Evolutionary conservation across 352 stramenopile genomes (phyloP).

Genomic region (Halophytophthora batemanensis): DNA sequence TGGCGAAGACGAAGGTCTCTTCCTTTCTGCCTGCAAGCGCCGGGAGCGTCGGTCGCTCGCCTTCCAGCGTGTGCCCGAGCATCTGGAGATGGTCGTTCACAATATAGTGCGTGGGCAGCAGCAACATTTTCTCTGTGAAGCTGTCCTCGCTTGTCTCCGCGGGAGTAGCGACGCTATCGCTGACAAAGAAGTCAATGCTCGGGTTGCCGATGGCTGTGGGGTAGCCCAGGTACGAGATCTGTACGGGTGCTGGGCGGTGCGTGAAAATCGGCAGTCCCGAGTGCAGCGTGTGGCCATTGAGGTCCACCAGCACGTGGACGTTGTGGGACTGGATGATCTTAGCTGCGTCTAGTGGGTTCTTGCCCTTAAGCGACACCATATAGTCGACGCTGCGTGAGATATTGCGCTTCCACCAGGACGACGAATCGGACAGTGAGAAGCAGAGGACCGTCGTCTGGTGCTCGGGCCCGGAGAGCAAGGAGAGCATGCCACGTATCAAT

Average conservation of each 20-base stretch:
- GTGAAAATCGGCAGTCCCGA: slow-evolving; percentile 65
- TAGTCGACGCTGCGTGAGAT: slow-evolving; percentile 65
- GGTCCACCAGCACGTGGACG: slow-evolving; percentile 78
- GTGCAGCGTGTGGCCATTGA: slow-evolving; percentile 84
- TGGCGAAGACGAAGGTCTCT: slow-evolving; percentile 63
- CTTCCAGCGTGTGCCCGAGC: slow-evolving; percentile 47
- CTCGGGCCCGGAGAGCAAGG: slow-evolving; percentile 31
- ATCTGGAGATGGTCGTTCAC: slow-evolving; percentile 85
- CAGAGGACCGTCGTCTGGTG: slow-evolving; percentile 57
- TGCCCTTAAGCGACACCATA: slow-evolving; percentile 64
- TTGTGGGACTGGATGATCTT: slow-evolving; percentile 42
- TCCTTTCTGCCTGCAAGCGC: slow-evolving; percentile 3
- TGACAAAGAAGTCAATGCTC: slow-evolving; percentile 69
- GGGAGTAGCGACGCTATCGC: slow-evolving; percentile 52
- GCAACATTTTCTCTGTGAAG: slow-evolving; percentile 78
- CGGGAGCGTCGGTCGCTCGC: slow-evolving; percentile 19
- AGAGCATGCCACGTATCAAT: slow-evolving; percentile 62
- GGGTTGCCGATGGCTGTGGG: slow-evolving; percentile 63
- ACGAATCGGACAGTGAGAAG: slow-evolving; percentile 54
- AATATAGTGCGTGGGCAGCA: slow-evolving; percentile 75
- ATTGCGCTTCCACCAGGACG: slow-evolving; percentile 82
- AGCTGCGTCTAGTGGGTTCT: slow-evolving; percentile 46
- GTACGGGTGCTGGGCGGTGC: slow-evolving; percentile 59
- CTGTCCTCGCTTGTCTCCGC: slow-evolving; percentile 24
- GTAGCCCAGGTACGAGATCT: slow-evolving; percentile 75